phyloP scores from a whole-genome alignment of 257 asterid genomes.

The Plantago major region DNA sequence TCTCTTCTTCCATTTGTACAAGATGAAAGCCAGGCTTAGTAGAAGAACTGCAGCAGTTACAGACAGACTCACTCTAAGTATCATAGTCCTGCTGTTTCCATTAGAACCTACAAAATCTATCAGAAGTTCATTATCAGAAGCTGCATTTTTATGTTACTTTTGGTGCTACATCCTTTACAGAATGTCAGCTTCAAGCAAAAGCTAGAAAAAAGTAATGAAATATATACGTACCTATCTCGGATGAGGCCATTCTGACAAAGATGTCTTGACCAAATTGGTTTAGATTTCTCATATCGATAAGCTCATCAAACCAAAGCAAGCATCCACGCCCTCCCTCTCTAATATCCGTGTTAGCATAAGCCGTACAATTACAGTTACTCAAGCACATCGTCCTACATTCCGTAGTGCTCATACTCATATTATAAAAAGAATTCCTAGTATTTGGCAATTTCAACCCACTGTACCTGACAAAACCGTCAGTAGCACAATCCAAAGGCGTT shows the following conservation, averaged over 20 bases:
- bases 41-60: constrained; percentile 13
- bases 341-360: constrained; percentile 12
- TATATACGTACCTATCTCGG: constrained; percentile 13
- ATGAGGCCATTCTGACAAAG: constrained; percentile 2
- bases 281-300: constrained; percentile 4
- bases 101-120: constrained; percentile 1
- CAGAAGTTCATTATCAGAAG: too few relatives aligned
- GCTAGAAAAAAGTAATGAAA: too few relatives aligned
- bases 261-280: constrained; percentile 10
- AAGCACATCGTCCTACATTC: constrained; percentile 15
- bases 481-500: constrained; percentile 16
- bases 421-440: constrained; percentile 13
- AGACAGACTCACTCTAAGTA: constrained; percentile 13
- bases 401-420: constrained; percentile 7
- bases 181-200: too few relatives aligned
- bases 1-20: constrained; percentile 18
- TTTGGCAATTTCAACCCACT: constrained; percentile 17
- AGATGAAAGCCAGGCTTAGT: constrained; percentile 4
- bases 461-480: constrained; percentile 17
- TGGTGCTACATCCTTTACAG: too few relatives aligned
- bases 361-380: constrained; percentile 15
- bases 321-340: constrained; percentile 18
- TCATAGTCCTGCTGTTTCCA: background rate
- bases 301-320: constrained; percentile 19
- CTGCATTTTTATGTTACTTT: too few relatives aligned